Base-by-base conservation (phyloP, 176 grass and related monocot genomes). In the Saccharum officinarum region DNA sequence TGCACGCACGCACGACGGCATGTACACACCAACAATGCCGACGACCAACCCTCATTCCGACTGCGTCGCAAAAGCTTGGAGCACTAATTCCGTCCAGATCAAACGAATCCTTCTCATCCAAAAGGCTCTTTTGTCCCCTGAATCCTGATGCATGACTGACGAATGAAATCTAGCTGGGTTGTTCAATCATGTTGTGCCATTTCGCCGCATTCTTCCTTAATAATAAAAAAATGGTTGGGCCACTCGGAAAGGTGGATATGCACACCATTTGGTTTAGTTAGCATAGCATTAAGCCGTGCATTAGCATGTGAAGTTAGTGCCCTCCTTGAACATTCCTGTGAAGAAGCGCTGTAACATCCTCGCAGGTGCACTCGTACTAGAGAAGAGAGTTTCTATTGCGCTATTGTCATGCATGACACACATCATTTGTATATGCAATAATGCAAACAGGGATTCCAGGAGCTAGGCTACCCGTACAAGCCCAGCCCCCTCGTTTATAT, bases 271-370 rank as follows among this genome's bases (percentile, higher is more conserved):
- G 60, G 62, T 22, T 65, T 80, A 0, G 25, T 80, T 80, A 80
- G 41, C 25, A 67, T 62, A 12, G 59, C 59, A 62, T 62, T 25
- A 62, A 26, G n/a, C 59, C 52, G 0, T 55, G 52, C n/a, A 26
- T 62, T 23, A 62, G 59, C 78, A 80, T 52, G 78, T 80, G 78
- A 38, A 69, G 30, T 37, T 80, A 52, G 78, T 81, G 79, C 45
- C 28, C 50, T 55, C 18, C 18, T 55, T 2, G 50, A 55, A 68
- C 64, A 54, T 81, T 81, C 79, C 79, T 18, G 16, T 52, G 49
- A 52, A 52, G 49, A 17, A 52, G 49, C 49, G 17, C 0, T 20
- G 50, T 54, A 54, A 54, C 50, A 54, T 54, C 50, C 79, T 81
- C 11, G 64, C 64, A 69, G 79, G 12, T 50, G 65, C 79, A 2